Conservation (phyloP, 495 filamentous ascomycete species). For the Penicillium ochrochloron region DNA sequence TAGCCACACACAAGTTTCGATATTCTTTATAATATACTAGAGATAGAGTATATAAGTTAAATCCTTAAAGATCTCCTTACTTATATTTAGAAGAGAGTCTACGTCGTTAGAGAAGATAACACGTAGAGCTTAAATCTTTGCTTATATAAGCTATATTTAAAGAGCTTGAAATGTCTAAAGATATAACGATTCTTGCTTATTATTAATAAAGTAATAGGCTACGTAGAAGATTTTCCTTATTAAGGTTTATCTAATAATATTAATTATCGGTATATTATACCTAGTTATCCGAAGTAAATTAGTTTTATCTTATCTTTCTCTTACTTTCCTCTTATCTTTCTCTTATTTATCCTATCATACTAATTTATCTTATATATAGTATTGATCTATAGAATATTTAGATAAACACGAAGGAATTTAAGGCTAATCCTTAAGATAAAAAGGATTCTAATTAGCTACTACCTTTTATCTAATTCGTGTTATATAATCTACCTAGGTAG, state of each 20-base stretch:
- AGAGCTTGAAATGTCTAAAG: too few relatives aligned
- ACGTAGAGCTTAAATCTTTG: not conserved
- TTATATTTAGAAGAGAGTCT: not conserved
- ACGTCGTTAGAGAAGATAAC: not conserved
- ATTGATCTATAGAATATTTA: not conserved
- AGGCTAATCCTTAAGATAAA: not conserved
- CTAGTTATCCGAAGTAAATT: not conserved
- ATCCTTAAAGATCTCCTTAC: not conserved
- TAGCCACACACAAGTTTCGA: not conserved
- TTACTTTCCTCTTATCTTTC: not conserved
- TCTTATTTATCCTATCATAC: not conserved
- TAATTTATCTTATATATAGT: not conserved
- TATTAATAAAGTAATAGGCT: too few relatives aligned
- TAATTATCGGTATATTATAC: not conserved
- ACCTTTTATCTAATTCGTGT: not conserved
- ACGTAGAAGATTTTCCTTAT: not conserved
- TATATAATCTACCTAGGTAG: not conserved
- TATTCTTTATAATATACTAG: not conserved
- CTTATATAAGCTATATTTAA: not conserved
- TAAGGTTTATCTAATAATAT: not conserved
- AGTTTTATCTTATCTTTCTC: not conserved
- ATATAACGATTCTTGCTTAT: too few relatives aligned
- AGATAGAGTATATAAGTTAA: not conserved
- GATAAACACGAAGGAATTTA: not conserved
- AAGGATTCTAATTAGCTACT: not conserved